Evolutionary conservation across 345 rosid species (phyloP).

Genomic region (Murraya paniculata): DNA sequence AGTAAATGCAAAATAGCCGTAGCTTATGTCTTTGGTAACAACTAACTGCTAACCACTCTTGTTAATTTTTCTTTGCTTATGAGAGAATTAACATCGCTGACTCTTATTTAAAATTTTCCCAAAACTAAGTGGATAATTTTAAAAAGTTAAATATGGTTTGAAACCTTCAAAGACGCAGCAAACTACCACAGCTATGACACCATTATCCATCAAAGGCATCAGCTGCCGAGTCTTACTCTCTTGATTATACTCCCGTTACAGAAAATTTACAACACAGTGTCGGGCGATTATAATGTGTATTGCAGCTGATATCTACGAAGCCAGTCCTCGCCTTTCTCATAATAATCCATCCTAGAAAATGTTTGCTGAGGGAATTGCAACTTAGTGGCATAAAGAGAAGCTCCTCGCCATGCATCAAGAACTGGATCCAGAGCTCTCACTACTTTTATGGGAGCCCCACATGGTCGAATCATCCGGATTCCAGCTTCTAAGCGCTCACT

Average conservation of each 20-base stretch:
- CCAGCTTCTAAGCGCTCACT: constrained; percentile 70
- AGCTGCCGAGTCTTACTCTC: not conserved
- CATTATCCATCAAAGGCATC: not conserved
- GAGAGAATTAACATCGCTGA: too few relatives aligned
- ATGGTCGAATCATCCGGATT: constrained; percentile 78
- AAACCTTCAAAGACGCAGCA: not conserved
- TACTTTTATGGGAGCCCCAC: constrained; percentile 64
- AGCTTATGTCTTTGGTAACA: too few relatives aligned
- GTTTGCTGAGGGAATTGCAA: constrained; percentile 57
- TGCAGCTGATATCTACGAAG: constrained; percentile 64
- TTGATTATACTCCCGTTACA: not conserved
- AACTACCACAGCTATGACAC: not conserved
- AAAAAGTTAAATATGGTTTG: too few relatives aligned
- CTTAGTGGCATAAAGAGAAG: constrained; percentile 64
- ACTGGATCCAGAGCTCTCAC: constrained; percentile 72
- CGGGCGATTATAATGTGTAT: constrained; percentile 38
- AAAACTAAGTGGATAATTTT: too few relatives aligned
- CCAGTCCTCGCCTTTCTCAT: constrained; percentile 96
- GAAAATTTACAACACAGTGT: not conserved
- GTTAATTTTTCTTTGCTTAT: too few relatives aligned
- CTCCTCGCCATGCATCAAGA: constrained; percentile 98
- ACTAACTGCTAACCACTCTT: too few relatives aligned
- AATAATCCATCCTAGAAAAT: constrained; percentile 64
- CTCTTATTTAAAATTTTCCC: too few relatives aligned
- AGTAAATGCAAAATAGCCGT: not conserved